Base-by-base conservation (phyloP, 768 basidiomycete species). In the Kwoniella sp. region DNA sequence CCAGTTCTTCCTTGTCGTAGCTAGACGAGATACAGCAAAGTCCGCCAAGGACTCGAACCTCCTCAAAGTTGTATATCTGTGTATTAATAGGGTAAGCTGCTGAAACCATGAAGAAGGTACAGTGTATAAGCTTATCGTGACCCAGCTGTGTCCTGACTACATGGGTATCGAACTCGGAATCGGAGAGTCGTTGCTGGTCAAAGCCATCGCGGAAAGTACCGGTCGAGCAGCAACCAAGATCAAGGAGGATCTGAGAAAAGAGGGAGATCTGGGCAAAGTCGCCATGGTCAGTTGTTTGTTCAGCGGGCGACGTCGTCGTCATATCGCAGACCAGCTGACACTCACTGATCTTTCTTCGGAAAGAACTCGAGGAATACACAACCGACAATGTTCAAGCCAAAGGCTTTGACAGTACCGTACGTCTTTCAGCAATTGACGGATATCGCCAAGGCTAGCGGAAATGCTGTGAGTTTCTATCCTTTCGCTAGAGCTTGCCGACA, bases 121-220 rank as follows among this genome's bases (percentile, higher is more conserved):
- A 29, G 58, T 61, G 31, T 1, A 25, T 31, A 4, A 48, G 63
- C 52, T 58, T 50, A 67, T 52, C n/a, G 48, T n/a, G 28, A 4
- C 13, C 4, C 77, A 97, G 94, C 80, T 98, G 62, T 89, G 92
- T 71, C 94, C 96, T 17, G 96, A 98, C 79, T 98, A 98, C 80
- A 84, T 91, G 64, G 94, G 95, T 29, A 84, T 97, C 58, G 95
- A 99, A 79, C 86, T 99, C 1, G 96, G 96, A 31, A 94, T 98
- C 63, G 96, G 95, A 20, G 96, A 99, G 79, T 91, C 90, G 70
- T 82, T 98, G 22, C 85, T 99, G 38, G 86, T 96, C 77, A 98
- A 97, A 76, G 93, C 96, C 17, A 98, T 99, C 66, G 90, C 87
- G 45, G 91, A 96, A 78, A 92, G 92, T 2, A 95, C 93, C 0